These are phyloP conservation scores for Dendrocalamus sinicus DNA, from an alignment of 176 grass and related monocot species.

Conservation along the genomic window DNA sequence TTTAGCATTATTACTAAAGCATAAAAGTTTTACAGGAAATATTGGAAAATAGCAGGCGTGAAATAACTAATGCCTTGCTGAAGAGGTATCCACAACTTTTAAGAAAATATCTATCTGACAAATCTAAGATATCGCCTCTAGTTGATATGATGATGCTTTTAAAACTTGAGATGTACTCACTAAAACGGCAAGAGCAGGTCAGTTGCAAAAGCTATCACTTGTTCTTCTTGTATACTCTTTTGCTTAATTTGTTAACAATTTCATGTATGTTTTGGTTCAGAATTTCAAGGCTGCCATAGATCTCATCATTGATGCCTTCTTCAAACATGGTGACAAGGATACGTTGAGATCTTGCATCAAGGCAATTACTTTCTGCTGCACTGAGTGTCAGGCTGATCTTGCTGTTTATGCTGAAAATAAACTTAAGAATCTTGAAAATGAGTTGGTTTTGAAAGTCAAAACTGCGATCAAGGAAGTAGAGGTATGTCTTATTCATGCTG, in stretches of 20 bases:
- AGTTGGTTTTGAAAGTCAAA: slow-evolving; percentile 84
- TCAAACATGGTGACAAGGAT: slow-evolving; percentile 97
- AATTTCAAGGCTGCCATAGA: slow-evolving; percentile 90
- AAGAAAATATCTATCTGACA: slow-evolving; percentile 91
- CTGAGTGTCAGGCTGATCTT: slow-evolving; percentile 82
- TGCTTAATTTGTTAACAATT: slow-evolving; percentile 30
- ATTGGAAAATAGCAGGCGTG: slow-evolving; percentile 81
- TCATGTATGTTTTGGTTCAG: slow-evolving; percentile 54
- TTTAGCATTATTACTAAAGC: slow-evolving; percentile 13
- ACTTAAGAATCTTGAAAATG: slow-evolving; percentile 88
- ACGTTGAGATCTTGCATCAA: slow-evolving; percentile 92
- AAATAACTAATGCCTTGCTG: slow-evolving; percentile 85
- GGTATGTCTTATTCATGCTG: slow-evolving; percentile 52
- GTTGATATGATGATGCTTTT: slow-evolving; percentile 86
- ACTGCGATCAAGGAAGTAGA: slow-evolving; percentile 90
- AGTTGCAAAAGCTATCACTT: slow-evolving; percentile 31
- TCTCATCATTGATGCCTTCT: slow-evolving; percentile 87
- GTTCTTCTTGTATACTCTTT: slow-evolving; percentile 28
- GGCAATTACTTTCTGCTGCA: slow-evolving; percentile 82
- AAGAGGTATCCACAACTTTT: slow-evolving; percentile 84
- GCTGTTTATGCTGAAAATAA: slow-evolving; percentile 85
- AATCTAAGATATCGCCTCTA: slow-evolving; percentile 86
- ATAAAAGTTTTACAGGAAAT: slow-evolving; percentile 66
- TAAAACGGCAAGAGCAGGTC: slow-evolving; percentile 93
- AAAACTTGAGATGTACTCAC: slow-evolving; percentile 95